Evolutionary conservation across 208 protist species (phyloP).

Genomic region (Leishmania martiniquensis): DNA sequence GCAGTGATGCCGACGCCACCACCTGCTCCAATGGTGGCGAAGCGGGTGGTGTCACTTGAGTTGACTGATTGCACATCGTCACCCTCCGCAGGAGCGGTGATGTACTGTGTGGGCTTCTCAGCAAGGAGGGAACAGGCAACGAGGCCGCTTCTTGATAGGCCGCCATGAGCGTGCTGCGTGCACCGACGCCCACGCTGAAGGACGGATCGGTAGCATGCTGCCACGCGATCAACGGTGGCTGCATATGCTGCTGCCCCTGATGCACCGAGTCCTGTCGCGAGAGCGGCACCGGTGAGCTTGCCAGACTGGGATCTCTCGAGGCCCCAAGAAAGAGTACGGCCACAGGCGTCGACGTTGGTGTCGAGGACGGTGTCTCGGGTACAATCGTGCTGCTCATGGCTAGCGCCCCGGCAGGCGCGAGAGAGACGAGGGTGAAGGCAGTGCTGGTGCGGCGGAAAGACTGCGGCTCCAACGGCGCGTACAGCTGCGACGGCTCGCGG

Average conservation of each 20-base stretch:
- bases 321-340: background rate
- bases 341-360: background rate
- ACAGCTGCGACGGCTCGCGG: conserved; percentile 40
- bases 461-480: conserved; percentile 31
- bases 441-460: conserved; percentile 17
- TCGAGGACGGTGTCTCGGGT: conserved; percentile 11
- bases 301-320: background rate
- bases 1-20: background rate
- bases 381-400: conserved; percentile 13
- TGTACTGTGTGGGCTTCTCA: background rate
- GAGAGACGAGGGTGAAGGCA: conserved; percentile 29
- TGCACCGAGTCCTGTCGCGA: background rate
- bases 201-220: background rate
- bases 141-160: background rate
- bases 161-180: background rate
- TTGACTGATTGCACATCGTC: background rate
- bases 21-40: background rate
- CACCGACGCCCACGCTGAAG: background rate
- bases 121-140: background rate
- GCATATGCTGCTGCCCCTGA: conserved; percentile 3
- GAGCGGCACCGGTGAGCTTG: conserved; percentile 2
- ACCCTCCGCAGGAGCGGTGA: background rate
- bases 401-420: conserved; percentile 6
- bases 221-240: background rate
- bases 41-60: background rate